Evolutionary conservation across 257 asterid genomes (phyloP), one percentile per base, ranked within the genome.

Genomic region (Salvia splendens): DNA sequence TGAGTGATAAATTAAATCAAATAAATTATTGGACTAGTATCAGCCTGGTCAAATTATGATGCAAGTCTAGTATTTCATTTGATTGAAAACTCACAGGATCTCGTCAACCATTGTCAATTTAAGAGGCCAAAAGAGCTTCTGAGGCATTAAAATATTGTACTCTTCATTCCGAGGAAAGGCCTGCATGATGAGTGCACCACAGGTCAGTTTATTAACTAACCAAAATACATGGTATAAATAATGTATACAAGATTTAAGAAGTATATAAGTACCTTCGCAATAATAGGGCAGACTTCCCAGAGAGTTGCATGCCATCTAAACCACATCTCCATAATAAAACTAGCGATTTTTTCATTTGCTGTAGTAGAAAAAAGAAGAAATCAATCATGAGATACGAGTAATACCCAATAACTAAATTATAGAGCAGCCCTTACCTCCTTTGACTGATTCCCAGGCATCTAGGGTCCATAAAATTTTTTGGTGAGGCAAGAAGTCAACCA

Each of bases 271-370:
- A 87, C 90, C 92, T 83, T 82, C 2, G 67, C 56, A 36, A 74
- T 78, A 69, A 75, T 43, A 81, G 89, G 87, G 65, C 81, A 77
- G 62, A 62, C 68, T 35, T 72, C 82, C 99, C 99, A 94, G 71
- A 91, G 80, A 70, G 82, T 73, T 78, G 77, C 70, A 73, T 91
- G 99, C 99, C 99, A 94, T 67, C 82, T 79, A 73, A 78, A 81
- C 99, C 99, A 94, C 95, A 94, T 80, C 71, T 89, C 97, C 68
- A 84, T 76, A 65, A 77, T 76, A 74, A 75, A 85, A 79, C 86
- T 78, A 58, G 95, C 77, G 64, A 94, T 43, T 71, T 81, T 83
- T 71, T 77, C 79, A 68, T 60, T 80, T 15, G 46, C 95, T 74
- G 85, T 74, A 73, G 77, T 66, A 68, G 38, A 71, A 69, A 70